Evolutionary conservation across 352 stramenopile genomes (phyloP).

Genomic region (Proteromonas lacertae): DNA sequence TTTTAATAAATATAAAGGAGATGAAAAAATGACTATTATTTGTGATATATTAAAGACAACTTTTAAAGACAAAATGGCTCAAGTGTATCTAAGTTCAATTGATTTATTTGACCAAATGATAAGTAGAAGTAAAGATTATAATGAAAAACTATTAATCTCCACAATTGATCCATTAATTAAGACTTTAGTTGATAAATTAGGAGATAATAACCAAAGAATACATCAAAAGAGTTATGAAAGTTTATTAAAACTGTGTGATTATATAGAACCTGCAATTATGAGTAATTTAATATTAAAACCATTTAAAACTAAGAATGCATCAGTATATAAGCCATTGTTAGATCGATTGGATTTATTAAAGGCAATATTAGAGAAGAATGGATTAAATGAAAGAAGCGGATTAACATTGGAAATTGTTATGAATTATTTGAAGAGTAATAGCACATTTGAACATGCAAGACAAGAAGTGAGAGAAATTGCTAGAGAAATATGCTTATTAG

Average conservation of each 20-base stretch:
- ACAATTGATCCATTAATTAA: neutral
- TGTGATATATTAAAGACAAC: conserved; percentile 6
- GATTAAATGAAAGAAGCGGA: conserved; percentile 5
- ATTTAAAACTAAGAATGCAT: too few relatives aligned
- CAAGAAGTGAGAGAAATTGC: too few relatives aligned
- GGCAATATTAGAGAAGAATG: conserved; percentile 8
- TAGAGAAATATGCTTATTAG: too few relatives aligned
- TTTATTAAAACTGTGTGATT: neutral
- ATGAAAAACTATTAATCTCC: neutral
- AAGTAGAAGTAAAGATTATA: neutral
- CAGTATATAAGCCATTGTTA: conserved; percentile 7
- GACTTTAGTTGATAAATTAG: neutral
- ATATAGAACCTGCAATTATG: neutral
- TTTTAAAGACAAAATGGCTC: conserved; percentile 13
- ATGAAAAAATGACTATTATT: conserved; percentile 3
- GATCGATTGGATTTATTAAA: conserved; percentile 8
- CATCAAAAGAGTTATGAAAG: neutral
- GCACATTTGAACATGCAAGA: conserved; percentile 43
- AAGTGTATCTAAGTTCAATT: conserved; percentile 6
- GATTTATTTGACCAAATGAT: neutral
- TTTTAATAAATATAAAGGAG: conserved; percentile 4
- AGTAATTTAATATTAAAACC: neutral
- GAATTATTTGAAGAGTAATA: conserved; percentile 30
- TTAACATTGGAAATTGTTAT: conserved; percentile 14
- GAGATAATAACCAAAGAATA: neutral